Percentiles rank a stretch among this genome's conserved stretches.
phyloP scores from a whole-genome alignment of 371 early-diverging fungal genomes.

The Amoeboaphelidium protococcarum region DNA sequence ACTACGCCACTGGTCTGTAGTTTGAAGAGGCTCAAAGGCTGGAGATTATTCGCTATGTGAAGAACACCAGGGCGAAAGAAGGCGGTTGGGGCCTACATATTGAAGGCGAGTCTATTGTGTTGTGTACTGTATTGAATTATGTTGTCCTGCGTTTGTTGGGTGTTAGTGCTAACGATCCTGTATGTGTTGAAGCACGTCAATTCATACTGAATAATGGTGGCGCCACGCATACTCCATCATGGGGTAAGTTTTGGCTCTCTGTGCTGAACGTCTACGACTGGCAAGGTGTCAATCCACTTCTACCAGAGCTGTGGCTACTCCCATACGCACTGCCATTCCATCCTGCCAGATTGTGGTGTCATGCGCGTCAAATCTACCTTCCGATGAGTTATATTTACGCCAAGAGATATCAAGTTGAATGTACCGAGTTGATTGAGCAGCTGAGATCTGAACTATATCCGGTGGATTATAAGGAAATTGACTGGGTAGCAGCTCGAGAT shows the following conservation, averaged over 20 bases:
- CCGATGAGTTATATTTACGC: slow-evolving; percentile 86
- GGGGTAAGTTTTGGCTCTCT: slow-evolving; percentile 92
- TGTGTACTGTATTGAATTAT: slow-evolving; percentile 85
- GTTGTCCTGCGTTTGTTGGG: slow-evolving; percentile 67
- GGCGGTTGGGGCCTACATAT: slow-evolving; percentile 95
- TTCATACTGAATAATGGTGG: not conserved
- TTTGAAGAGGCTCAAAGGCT: slow-evolving; percentile 17
- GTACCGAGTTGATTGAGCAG: slow-evolving; percentile 32
- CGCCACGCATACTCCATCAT: slow-evolving; percentile 14
- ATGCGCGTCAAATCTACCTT: slow-evolving; percentile 62
- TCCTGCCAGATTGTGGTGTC: slow-evolving; percentile 80
- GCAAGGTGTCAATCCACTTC: slow-evolving; percentile 81
- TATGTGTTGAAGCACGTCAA: slow-evolving; percentile 45
- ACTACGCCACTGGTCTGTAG: slow-evolving; percentile 40
- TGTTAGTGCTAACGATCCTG: slow-evolving; percentile 57
- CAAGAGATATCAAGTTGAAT: slow-evolving; percentile 23
- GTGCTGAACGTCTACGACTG: slow-evolving; percentile 75
- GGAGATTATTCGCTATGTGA: slow-evolving; percentile 68
- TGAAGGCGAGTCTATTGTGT: slow-evolving; percentile 70
- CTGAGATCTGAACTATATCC: slow-evolving; percentile 64
- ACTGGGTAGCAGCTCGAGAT: slow-evolving; percentile 54
- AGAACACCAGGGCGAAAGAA: slow-evolving; percentile 49
- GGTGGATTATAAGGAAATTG: slow-evolving; percentile 45
- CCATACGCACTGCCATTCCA: slow-evolving; percentile 56
- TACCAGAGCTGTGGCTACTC: slow-evolving; percentile 80